A percentile compares a stretch with the other conserved stretches of the same genome.
These are phyloP conservation scores for Cutaneotrichosporon daszewskae DNA, from an alignment of 1,284 basidiomycete genomes.

Conservation along the genomic window DNA sequence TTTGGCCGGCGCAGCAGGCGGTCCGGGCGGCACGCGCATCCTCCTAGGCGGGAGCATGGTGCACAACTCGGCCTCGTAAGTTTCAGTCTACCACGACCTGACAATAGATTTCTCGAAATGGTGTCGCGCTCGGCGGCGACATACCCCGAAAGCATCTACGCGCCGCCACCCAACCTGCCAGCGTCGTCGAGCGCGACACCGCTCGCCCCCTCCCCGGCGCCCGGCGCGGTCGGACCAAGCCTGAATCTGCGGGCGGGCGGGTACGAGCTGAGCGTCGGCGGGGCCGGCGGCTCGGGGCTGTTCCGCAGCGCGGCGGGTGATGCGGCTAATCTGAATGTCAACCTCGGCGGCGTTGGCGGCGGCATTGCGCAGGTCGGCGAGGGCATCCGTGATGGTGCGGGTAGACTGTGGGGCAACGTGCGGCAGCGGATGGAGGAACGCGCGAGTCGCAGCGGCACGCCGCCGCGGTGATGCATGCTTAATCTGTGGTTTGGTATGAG, in stretches of 20 bases:
- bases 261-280: constrained; percentile 85
- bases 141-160: constrained; percentile 43
- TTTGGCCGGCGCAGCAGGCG: constrained; percentile 48
- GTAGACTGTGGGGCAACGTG: constrained; percentile 77
- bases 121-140: constrained; percentile 41
- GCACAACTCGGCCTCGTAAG: constrained; percentile 82
- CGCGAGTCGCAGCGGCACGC: constrained; percentile 56
- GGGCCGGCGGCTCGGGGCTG: constrained; percentile 69
- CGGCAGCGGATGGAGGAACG: constrained; percentile 86
- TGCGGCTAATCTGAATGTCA: constrained; percentile 65
- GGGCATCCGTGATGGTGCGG: constrained; percentile 59
- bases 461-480: constrained; percentile 9
- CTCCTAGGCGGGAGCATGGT: constrained; percentile 87
- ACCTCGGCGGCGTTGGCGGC: too few relatives aligned
- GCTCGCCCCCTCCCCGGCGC: constrained; percentile 52
- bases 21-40: constrained; percentile 57
- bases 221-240: constrained; percentile 16
- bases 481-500: not conserved
- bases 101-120: constrained; percentile 46
- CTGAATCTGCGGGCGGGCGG: constrained; percentile 83
- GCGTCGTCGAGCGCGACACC: constrained; percentile 55
- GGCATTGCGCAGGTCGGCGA: constrained; percentile 57
- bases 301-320: constrained; percentile 60
- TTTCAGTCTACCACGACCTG: not conserved
- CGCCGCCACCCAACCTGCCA: constrained; percentile 23